Base-by-base conservation (phyloP, 208 protist genomes). In the Crithidia acanthocephali region DNA sequence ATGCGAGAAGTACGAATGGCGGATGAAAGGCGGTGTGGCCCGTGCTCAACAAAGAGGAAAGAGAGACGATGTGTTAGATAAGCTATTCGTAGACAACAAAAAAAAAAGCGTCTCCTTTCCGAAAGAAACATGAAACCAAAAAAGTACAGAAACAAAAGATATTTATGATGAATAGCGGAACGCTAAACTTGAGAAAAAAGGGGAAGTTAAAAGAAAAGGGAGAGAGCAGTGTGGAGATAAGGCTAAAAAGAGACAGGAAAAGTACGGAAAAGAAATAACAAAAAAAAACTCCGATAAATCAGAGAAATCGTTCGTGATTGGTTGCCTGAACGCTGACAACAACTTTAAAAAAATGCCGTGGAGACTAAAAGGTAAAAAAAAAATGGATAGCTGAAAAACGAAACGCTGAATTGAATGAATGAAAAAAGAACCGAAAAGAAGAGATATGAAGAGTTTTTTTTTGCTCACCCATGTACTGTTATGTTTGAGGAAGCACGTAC, bases 181-280 rank as follows among this genome's bases (percentile, higher is more conserved):
- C 16, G 2, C 9, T 22, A 40, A 66, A 56, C n/a, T n/a, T n/a
- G n/a, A n/a, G n/a, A 52, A 45, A 56, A 11, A 52, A 25, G 27
- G 9, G 23, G 13, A 48, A n/a, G n/a, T n/a, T 9, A 50, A 62
- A 51, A 50, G 27, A 56, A 11, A 45, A 25, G 27, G 9, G 66
- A 56, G 40, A 58, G 42, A 53, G 50, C 23, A 16, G 37, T 27
- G 7, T 52, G 61, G 33, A 72, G 44, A 44, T 67, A 67, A n/a
- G 73, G 20, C 28, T 53, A 62, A 72, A 50, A 47, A 73, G 8
- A 51, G 44, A 56, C 53, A 70, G 64, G 57, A 67, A 16, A 25
- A 28, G 13, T 1, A 30, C 33, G 2, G 22, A 66, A 66, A 51
- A 37, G 9, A 22, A 42, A 53, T 27, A 25, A 32, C 23, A 25